Conservation (phyloP, 2,329 filamentous ascomycete species). For the Juglanconis sp. region DNA sequence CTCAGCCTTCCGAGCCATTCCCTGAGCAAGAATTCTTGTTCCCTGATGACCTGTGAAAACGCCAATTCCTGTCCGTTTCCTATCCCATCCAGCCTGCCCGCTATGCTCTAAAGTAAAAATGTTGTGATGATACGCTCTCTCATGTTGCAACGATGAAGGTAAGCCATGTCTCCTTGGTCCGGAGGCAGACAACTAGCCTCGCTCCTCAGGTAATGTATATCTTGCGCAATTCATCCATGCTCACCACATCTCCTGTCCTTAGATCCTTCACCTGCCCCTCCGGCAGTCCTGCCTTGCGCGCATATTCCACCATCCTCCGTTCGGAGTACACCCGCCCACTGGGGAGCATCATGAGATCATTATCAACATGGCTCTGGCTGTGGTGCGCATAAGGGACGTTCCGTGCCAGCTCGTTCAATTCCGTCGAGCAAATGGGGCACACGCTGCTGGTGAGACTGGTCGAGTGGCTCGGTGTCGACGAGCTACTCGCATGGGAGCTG, state of each 20-base stretch:
- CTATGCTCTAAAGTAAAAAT: constrained; percentile 8
- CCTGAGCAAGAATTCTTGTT: neutral
- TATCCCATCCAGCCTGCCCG: constrained; percentile 1
- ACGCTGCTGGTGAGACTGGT: constrained; percentile 67
- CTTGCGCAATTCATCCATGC: constrained; percentile 67
- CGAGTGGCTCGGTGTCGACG: constrained; percentile 31
- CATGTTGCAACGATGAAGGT: neutral
- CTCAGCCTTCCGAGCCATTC: neutral
- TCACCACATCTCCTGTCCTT: constrained; percentile 67
- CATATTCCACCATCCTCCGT: constrained; percentile 69
- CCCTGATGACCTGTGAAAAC: neutral
- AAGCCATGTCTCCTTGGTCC: neutral
- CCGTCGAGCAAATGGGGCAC: constrained; percentile 93
- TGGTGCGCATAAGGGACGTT: constrained; percentile 94
- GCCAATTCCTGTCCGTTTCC: neutral
- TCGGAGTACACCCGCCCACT: constrained; percentile 84
- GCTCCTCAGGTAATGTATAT: constrained; percentile 75
- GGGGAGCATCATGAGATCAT: constrained; percentile 80
- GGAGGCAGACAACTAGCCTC: neutral
- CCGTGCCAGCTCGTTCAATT: constrained; percentile 86
- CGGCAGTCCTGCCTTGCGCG: constrained; percentile 72
- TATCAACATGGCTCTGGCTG: constrained; percentile 87
- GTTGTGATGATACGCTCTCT: neutral
- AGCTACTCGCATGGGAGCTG: constrained; percentile 23
- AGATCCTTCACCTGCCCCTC: constrained; percentile 72